Percentiles rank a stretch among this genome's conserved stretches.
phyloP scores from a whole-genome alignment of 1,139 yeast genomes.

The Scheffersomyces segobiensis region DNA sequence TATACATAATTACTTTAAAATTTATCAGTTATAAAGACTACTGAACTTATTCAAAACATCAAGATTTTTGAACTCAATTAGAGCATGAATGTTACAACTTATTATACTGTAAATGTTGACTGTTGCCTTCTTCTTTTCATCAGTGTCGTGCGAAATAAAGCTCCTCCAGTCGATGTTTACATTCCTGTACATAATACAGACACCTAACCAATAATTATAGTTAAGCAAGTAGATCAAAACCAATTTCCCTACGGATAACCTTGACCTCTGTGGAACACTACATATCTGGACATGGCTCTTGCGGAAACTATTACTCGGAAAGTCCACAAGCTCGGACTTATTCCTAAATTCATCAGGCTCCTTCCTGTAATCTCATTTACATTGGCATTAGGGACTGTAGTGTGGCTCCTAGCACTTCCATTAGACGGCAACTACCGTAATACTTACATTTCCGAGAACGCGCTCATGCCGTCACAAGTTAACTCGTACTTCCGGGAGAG shows the following conservation, averaged over 20 bases:
- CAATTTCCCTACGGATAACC: neutral
- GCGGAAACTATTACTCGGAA: slow-evolving; percentile 55
- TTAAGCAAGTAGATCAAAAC: neutral
- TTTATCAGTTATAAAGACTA: too few species aligned
- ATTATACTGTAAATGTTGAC: neutral
- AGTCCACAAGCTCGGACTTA: slow-evolving; percentile 56
- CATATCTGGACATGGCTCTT: slow-evolving; percentile 49
- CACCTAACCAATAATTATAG: neutral
- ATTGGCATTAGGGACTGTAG: slow-evolving; percentile 59
- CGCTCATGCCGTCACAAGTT: slow-evolving; percentile 95
- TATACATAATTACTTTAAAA: neutral
- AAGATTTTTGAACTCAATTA: too few species aligned
- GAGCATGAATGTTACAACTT: too few species aligned
- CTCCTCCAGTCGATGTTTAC: neutral
- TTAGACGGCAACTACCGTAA: slow-evolving; percentile 76
- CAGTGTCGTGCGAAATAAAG: neutral
- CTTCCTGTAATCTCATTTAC: slow-evolving; percentile 67
- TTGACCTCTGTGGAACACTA: neutral
- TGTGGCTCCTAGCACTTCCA: slow-evolving; percentile 73
- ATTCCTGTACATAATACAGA: neutral
- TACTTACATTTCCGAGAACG: slow-evolving; percentile 93
- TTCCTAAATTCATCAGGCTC: slow-evolving; percentile 54
- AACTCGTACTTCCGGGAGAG: slow-evolving; percentile 89
- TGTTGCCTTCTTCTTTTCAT: neutral
- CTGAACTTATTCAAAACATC: neutral